Evolutionary conservation across 2,329 filamentous ascomycete genomes (phyloP).

Genomic region (Pyricularia pennisetigena): DNA sequence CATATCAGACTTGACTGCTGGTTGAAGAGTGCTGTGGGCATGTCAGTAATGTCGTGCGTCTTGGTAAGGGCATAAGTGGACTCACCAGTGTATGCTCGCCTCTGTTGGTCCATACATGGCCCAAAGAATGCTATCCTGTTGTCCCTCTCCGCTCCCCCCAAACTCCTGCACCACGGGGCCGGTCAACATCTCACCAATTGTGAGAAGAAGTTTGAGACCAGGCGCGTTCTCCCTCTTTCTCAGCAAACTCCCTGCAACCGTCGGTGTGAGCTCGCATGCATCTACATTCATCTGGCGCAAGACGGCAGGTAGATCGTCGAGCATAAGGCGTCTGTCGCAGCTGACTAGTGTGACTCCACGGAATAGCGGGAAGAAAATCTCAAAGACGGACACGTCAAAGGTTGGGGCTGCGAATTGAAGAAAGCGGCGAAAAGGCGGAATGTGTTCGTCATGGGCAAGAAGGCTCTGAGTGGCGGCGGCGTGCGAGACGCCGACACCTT

Average conservation of each 20-base stretch:
- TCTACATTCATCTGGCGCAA: constrained; percentile 62
- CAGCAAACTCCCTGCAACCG: constrained; percentile 70
- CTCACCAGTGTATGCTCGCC: constrained; percentile 73
- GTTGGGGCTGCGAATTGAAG: constrained; percentile 88
- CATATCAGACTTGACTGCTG: constrained; percentile 44
- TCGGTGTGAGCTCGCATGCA: constrained; percentile 82
- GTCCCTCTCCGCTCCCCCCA: constrained; percentile 39
- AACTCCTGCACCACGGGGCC: constrained; percentile 69
- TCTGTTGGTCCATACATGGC: constrained; percentile 95
- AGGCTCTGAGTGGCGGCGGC: constrained; percentile 71
- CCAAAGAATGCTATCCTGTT: constrained; percentile 56
- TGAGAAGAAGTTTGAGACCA: constrained; percentile 60
- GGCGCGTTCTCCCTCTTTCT: constrained; percentile 59
- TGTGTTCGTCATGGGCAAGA: constrained; percentile 67
- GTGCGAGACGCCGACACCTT: constrained; percentile 79
- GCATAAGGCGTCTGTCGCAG: constrained; percentile 57
- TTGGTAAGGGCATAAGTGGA: neutral
- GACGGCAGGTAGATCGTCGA: constrained; percentile 62
- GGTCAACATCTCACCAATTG: constrained; percentile 90
- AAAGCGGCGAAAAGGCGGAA: constrained; percentile 70
- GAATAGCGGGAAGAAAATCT: constrained; percentile 82
- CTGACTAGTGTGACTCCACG: constrained; percentile 64
- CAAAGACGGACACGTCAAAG: constrained; percentile 91
- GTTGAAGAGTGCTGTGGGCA: constrained; percentile 53
- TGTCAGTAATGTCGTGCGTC: neutral